Evolutionary conservation across 78 protist species (phyloP), one percentile per base, ranked within the genome.

Genomic region (Dictyostelium citrinum): DNA sequence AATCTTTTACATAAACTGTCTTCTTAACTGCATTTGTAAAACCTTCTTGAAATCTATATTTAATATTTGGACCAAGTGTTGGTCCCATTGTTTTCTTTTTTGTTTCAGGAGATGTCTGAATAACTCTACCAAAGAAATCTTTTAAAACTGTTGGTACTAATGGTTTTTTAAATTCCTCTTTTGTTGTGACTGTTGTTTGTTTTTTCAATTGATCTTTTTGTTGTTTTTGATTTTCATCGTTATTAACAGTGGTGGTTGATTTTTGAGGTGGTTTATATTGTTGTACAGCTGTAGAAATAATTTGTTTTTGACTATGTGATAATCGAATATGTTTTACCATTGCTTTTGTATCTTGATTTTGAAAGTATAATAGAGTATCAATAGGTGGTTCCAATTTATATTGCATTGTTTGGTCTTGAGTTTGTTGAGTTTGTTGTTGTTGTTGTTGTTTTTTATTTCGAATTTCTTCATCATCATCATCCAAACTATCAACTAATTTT

Each of bases 11-110:
- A 61, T 43, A 84, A 12, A 79, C 92, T 58, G 60, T 41, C 60
- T 83, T 93, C 71, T 88, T 82, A 74, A 95, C 90, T 2, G 97
- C 97, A 72, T 90, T 90, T 9, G 95, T 95, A 83, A 95, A 95
- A 72, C 97, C 97, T 49, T 85, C 91, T 86, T 95, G 93, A 33
- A 82, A 90, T 37, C 64, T 46, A 82, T 95, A 95, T 64, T 64
- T 81, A 79, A 90, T 83, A 27, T 27, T 81, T 39, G 58, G 60
- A 22, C 33, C 55, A 12, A 29, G 12, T 45, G 11, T 75, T n/a
- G 29, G 14, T 3, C 24, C 33, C n/a, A 20, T 27, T 43, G 61
- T 75, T 20, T 24, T 76, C 33, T 46, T 27, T 41, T 77, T 77
- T 8, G 29, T 9, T 6, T 39, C 68, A 12, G 67, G 35, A 5